Base-by-base conservation (phyloP, 805 yeast genomes). In the Candida golubevii region DNA sequence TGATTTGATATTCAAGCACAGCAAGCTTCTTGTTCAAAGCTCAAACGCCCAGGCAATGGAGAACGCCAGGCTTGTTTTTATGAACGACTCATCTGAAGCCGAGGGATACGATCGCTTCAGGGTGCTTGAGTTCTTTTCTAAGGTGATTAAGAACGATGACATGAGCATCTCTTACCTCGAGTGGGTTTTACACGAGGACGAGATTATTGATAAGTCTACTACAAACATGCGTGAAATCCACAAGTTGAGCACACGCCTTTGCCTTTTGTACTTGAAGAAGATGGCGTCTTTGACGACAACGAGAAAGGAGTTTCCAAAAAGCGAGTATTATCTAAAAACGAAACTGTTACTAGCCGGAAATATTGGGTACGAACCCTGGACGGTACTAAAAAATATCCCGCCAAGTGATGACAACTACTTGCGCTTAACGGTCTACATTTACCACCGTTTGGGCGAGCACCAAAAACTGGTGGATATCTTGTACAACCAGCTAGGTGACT, bases 41-140 rank as follows among this genome's bases (percentile, higher is more conserved):
- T 66, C 60, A 30, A 41, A 45, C 1, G 13, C 8, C 10, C 42
- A 35, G 8, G 44, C 23, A 26, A 35, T 31, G 14, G 47, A 39
- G 35, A 10, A 45, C 56, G 77, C 77, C 31, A 53, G 60, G 44
- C 48, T 66, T 15, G 69, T 91, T 0, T 89, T 89, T 51, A 71
- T 87, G 73, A 80, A 77, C 45, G 84, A 83, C 41, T 69, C 85
- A 0, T 72, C 75, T 10, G 79, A 78, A 50, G 75, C 85, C 46
- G 82, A 79, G 46, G 66, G 78, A 11, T 74, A 83, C 41, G 77
- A 85, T 49, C 73, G 75, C 39, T 49, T 63, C 23, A 65, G 72
- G 50, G 80, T 88, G 0, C 65, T 82, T 38, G 72, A 77, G 1
- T 83, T 67, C 55, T 60, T 86, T n/a, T 48, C 62, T 8, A 42